Evolutionary conservation across 148 eudicot genomes (phyloP).

Genomic region (Hydrangea macrophylla): DNA sequence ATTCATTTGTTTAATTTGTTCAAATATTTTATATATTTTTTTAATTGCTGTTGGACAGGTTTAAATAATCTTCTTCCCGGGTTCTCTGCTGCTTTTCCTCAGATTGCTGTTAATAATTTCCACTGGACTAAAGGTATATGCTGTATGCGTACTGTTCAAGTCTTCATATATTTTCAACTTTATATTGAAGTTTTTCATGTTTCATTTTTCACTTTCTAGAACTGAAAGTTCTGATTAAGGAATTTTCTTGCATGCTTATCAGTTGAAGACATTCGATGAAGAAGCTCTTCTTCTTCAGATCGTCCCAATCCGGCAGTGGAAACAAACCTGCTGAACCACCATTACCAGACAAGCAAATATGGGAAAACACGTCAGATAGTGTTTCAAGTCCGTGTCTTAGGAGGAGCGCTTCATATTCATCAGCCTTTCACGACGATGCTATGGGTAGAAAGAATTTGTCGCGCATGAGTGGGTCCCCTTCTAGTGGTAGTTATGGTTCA

Average conservation of each 20-base stretch:
- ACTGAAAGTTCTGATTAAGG: background rate
- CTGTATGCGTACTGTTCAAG: background rate
- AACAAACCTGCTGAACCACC: conserved; percentile 34
- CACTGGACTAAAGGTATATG: background rate
- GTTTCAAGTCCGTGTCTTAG: conserved; percentile 42
- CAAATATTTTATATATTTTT: background rate
- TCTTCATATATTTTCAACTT: background rate
- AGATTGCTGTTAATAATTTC: conserved; percentile 3
- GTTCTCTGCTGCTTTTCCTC: background rate
- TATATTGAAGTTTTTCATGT: background rate
- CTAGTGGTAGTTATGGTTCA: conserved; percentile 40
- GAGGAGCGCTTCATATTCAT: conserved; percentile 75
- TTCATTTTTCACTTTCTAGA: background rate
- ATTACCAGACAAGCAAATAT: conserved; percentile 39
- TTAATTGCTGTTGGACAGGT: background rate
- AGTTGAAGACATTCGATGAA: conserved; percentile 44
- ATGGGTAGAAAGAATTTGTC: conserved; percentile 28
- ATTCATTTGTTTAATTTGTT: background rate
- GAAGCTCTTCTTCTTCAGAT: conserved; percentile 76
- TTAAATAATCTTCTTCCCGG: background rate
- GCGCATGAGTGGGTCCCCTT: conserved; percentile 49
- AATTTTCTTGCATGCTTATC: background rate
- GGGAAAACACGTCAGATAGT: conserved; percentile 42
- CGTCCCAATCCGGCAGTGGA: conserved; percentile 38
- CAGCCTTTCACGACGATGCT: conserved; percentile 47